Conservation (phyloP, 345 rosid genomes). For the Citrus hindsii region DNA sequence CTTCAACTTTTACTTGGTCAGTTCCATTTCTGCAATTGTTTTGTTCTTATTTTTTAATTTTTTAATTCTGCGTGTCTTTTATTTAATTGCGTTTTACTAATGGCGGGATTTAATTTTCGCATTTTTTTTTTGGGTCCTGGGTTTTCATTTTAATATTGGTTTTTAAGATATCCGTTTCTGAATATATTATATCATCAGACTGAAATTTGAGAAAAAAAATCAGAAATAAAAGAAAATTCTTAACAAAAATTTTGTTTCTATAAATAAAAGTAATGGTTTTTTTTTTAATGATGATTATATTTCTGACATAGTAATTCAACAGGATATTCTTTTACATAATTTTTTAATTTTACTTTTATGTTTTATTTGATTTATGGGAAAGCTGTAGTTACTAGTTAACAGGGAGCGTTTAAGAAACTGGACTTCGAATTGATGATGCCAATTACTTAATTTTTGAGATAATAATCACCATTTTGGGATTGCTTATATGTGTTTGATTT, state of each 20-base stretch:
- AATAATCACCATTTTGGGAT: neutral
- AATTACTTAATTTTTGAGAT: neutral
- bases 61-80: neutral
- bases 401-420: neutral
- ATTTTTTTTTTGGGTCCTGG: neutral
- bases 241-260: neutral
- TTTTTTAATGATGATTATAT: neutral
- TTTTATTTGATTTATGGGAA: neutral
- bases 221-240: too few relatives aligned
- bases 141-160: neutral
- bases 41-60: neutral
- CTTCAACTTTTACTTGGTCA: slow-evolving; percentile 87
- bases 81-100: neutral
- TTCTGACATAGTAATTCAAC: neutral
- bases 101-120: neutral
- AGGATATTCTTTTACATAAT: neutral
- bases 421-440: neutral
- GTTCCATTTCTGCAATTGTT: neutral
- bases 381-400: neutral
- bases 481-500: slow-evolving; percentile 9
- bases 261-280: neutral
- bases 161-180: neutral
- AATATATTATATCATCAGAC: neutral
- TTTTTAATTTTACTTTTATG: neutral
- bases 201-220: neutral